phyloP scores from a whole-genome alignment of 2,329 filamentous ascomycete genomes.

The Aspergillus brunneoviolaceus region DNA sequence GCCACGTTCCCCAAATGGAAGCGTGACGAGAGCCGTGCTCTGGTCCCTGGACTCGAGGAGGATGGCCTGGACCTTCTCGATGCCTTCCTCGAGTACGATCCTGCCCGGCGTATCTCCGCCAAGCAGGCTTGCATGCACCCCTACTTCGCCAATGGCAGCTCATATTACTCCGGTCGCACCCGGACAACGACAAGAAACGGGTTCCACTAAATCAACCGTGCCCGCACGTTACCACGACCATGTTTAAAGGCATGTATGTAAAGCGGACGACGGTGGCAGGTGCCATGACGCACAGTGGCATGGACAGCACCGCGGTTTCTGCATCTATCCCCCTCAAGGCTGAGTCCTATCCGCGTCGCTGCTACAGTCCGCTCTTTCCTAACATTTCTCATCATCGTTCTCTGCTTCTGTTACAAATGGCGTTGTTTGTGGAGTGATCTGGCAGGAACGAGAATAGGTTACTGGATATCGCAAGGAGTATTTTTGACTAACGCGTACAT shows the following conservation, averaged over 20 bases:
- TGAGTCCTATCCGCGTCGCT: background rate
- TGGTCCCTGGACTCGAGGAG: conserved; percentile 73
- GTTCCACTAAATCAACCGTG: conserved; percentile 36
- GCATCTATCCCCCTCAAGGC: conserved; percentile 1
- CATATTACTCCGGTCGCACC: conserved; percentile 48
- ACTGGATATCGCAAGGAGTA: conserved; percentile 32
- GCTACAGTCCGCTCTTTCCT: conserved; percentile 12
- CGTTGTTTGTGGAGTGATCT: conserved; percentile 35
- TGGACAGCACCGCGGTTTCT: conserved; percentile 1
- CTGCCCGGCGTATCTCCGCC: conserved; percentile 80
- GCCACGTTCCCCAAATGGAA: conserved; percentile 88
- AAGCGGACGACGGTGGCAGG: conserved; percentile 15
- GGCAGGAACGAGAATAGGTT: conserved; percentile 31
- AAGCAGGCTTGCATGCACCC: conserved; percentile 83
- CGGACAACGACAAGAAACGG: conserved; percentile 30
- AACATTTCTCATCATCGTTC: conserved; percentile 18
- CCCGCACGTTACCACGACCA: conserved; percentile 11
- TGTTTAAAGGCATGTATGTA: conserved; percentile 22
- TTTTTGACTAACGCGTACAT: conserved; percentile 19
- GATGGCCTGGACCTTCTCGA: conserved; percentile 54
- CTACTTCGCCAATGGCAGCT: conserved; percentile 66
- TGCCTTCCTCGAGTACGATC: conserved; percentile 79
- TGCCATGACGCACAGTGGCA: conserved; percentile 1
- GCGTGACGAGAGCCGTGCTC: conserved; percentile 63
- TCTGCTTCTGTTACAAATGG: conserved; percentile 24